phyloP scores from a whole-genome alignment of 2,329 filamentous ascomycete genomes.

The Thielaviopsis populi region DNA sequence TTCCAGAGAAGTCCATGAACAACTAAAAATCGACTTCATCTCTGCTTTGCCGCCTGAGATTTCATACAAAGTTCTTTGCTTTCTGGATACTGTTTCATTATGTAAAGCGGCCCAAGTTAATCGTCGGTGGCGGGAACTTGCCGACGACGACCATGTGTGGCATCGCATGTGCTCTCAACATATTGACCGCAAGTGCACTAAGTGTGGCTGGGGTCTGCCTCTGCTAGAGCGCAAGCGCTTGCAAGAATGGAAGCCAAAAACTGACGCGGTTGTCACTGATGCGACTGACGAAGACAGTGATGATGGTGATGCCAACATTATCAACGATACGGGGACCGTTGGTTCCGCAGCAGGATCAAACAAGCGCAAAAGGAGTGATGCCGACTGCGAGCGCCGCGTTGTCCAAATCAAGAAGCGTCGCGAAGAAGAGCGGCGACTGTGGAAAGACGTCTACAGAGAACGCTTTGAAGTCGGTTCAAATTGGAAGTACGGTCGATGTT shows the following conservation, averaged over 20 bases:
- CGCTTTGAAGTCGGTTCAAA: slow-evolving; percentile 91
- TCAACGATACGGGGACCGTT: neutral
- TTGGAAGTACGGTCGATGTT: slow-evolving; percentile 90
- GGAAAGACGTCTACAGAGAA: slow-evolving; percentile 96
- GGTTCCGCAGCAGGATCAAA: neutral
- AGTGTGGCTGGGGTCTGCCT: slow-evolving; percentile 90
- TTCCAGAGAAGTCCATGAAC: slow-evolving; percentile 76
- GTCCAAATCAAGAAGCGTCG: slow-evolving; percentile 13
- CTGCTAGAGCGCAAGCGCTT: slow-evolving; percentile 77
- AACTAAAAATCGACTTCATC: slow-evolving; percentile 95
- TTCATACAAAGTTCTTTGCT: slow-evolving; percentile 83
- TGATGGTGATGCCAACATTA: slow-evolving; percentile 7
- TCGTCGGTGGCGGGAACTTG: slow-evolving; percentile 68
- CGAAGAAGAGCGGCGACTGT: slow-evolving; percentile 30
- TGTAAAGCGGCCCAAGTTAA: slow-evolving; percentile 96
- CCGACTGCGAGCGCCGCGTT: slow-evolving; percentile 14
- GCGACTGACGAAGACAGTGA: slow-evolving; percentile 19
- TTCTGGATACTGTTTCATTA: slow-evolving; percentile 81
- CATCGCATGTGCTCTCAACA: slow-evolving; percentile 95
- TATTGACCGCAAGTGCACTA: slow-evolving; percentile 83
- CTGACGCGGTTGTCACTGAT: slow-evolving; percentile 14
- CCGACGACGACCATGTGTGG: slow-evolving; percentile 98
- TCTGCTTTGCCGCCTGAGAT: slow-evolving; percentile 78
- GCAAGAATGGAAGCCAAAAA: slow-evolving; percentile 59
- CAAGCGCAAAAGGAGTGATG: slow-evolving; percentile 13